A percentile compares a stretch with the other conserved stretches of the same genome.
Evolutionary conservation across 768 basidiomycete species (phyloP).

Genomic region (button mushroom (Agaricus bisporus)): DNA sequence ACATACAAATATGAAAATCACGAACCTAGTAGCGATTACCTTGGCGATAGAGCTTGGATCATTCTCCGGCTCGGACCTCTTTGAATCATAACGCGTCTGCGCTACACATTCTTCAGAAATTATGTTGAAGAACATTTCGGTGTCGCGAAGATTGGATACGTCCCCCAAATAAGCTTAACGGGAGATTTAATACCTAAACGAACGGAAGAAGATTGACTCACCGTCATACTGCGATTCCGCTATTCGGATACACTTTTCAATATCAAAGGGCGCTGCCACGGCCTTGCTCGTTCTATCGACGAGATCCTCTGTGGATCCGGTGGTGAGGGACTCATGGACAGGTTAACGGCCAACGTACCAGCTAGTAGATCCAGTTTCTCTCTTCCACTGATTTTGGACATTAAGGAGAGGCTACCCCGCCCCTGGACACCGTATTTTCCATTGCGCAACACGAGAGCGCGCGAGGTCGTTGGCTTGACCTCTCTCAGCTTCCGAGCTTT

Average conservation of each 20-base stretch:
- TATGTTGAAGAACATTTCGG: constrained; percentile 50
- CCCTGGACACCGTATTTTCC: constrained; percentile 70
- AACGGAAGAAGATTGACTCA: constrained; percentile 25
- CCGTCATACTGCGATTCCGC: constrained; percentile 71
- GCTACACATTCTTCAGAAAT: constrained; percentile 54
- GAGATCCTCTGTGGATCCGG: constrained; percentile 52
- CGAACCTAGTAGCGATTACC: constrained; percentile 53
- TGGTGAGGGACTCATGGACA: constrained; percentile 4
- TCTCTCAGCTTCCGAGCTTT: constrained; percentile 9
- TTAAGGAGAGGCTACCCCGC: constrained; percentile 57
- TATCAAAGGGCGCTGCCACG: constrained; percentile 55
- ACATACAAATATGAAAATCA: not conserved
- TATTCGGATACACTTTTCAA: constrained; percentile 58
- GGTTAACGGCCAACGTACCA: constrained; percentile 35
- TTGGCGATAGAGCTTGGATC: constrained; percentile 51
- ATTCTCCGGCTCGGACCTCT: constrained; percentile 20
- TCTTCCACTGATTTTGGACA: constrained; percentile 60
- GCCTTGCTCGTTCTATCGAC: constrained; percentile 51
- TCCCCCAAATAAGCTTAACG: constrained; percentile 60
- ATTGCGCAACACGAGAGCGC: constrained; percentile 68
- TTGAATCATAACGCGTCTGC: constrained; percentile 33
- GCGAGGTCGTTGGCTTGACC: constrained; percentile 58
- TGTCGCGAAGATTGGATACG: constrained; percentile 61
- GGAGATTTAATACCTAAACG: constrained; percentile 2
- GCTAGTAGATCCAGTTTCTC: constrained; percentile 79